Conservation (phyloP, 371 early-diverging fungal genomes). For the Zopfochytrium polystomum region DNA sequence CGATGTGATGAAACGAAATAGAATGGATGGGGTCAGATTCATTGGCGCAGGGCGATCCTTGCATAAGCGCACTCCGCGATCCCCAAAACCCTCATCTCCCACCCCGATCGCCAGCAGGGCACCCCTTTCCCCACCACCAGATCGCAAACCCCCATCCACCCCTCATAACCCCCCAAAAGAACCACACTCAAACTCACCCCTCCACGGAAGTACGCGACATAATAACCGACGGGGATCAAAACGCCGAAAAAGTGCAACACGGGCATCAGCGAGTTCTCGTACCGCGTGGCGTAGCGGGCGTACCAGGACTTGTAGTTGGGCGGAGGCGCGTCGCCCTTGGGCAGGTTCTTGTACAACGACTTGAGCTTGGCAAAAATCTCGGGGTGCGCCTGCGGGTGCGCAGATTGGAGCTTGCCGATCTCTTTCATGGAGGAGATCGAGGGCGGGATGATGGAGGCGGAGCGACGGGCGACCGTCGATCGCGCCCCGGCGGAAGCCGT, state of each 20-base stretch:
- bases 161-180: no score
- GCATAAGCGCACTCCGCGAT: background rate
- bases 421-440: no score
- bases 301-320: conserved; percentile 17
- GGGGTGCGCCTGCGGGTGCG: conserved; percentile 54
- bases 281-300: conserved; percentile 40
- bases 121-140: background rate
- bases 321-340: conserved; percentile 40
- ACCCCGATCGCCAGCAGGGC: background rate
- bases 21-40: background rate
- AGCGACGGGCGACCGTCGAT: no score
- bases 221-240: conserved; percentile 46
- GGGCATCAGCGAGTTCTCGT: conserved; percentile 40
- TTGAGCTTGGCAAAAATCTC: no score
- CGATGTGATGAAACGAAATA: no score
- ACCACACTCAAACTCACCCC: conserved; percentile 29
- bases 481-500: no score
- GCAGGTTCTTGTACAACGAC: conserved; percentile 40
- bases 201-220: conserved; percentile 43
- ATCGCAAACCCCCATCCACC: background rate
- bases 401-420: no score
- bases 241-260: conserved; percentile 47
- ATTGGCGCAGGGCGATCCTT: background rate
- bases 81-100: background rate
- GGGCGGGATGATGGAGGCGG: no score